Conservation (phyloP, 257 asterid genomes). For the Datura wrightii region DNA sequence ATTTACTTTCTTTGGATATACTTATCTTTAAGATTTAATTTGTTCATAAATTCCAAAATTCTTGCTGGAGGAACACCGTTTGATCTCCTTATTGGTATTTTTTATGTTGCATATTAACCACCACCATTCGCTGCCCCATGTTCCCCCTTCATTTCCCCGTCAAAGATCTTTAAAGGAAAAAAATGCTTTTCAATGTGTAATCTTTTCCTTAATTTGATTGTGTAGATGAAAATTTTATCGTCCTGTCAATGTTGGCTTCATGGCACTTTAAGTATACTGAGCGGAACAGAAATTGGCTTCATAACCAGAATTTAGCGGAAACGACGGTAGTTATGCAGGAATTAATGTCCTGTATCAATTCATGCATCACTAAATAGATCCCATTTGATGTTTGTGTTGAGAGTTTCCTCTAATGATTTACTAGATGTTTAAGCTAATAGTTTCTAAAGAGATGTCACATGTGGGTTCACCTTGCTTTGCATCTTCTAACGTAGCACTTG, state of each 20-base stretch:
- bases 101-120: not conserved
- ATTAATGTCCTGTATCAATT: not conserved
- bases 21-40: not conserved
- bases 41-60: slow-evolving; percentile 15
- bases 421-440: not conserved
- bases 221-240: not conserved
- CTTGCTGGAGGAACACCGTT: not conserved
- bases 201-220: not conserved
- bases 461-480: not conserved
- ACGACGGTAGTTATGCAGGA: not conserved
- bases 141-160: not conserved
- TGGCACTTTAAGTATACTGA: not conserved
- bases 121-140: not conserved
- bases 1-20: not conserved
- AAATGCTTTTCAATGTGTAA: not conserved
- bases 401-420: not conserved
- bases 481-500: slow-evolving; percentile 24
- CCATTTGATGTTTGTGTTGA: not conserved
- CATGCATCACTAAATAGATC: slow-evolving; percentile 16
- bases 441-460: not conserved
- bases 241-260: not conserved
- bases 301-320: not conserved
- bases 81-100: not conserved
- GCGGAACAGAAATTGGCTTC: not conserved
- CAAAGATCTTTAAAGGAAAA: not conserved